phyloP scores from a whole-genome alignment of 306 rosid genomes.

The Corylus heterophylla region DNA sequence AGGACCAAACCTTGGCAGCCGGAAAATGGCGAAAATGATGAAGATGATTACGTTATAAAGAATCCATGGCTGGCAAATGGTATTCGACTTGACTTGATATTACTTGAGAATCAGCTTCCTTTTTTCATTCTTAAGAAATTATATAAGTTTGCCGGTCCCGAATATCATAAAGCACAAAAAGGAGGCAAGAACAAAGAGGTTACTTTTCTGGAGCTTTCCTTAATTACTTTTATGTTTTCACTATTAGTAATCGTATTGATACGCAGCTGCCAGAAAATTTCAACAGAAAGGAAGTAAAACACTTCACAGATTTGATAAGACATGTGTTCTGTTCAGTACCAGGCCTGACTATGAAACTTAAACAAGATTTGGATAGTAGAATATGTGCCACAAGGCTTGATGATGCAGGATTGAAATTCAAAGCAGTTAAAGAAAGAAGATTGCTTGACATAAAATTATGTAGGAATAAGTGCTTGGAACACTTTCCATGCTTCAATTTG shows the following conservation, averaged over 20 bases:
- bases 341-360: too few relatives aligned
- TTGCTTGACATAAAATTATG: background rate
- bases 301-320: slow-evolving; percentile 35
- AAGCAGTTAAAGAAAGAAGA: background rate
- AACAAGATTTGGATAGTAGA: too few relatives aligned
- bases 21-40: too few relatives aligned
- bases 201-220: background rate
- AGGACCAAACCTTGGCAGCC: background rate
- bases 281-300: background rate
- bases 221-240: background rate
- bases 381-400: background rate
- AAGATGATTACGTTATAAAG: slow-evolving; percentile 2
- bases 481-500: background rate
- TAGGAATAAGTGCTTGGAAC: background rate
- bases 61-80: slow-evolving; percentile 29
- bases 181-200: background rate
- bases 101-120: slow-evolving; percentile 38
- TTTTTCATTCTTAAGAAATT: slow-evolving; percentile 18
- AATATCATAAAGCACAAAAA: background rate
- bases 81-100: slow-evolving; percentile 18
- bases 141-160: background rate
- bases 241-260: background rate
- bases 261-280: background rate
- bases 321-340: slow-evolving; percentile 8
- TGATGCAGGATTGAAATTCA: background rate